Conservation (phyloP, 257 asterid species). For the Ocimum tenuiflorum region DNA sequence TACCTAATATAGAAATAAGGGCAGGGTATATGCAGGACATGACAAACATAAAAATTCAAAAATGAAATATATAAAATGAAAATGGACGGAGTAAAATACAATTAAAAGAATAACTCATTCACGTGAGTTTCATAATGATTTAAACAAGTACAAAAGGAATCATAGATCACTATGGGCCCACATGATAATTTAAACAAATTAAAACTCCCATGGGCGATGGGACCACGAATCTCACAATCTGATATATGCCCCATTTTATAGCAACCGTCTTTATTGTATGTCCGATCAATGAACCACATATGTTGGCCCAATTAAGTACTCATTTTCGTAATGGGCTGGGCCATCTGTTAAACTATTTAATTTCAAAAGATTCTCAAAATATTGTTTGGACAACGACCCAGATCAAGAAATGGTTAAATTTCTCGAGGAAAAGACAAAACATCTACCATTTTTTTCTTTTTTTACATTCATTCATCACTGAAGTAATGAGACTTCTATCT, state of each 20-base stretch:
- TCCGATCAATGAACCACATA: conserved; percentile 18
- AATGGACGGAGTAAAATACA: too few relatives aligned
- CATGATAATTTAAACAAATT: background rate
- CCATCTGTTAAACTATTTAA: background rate
- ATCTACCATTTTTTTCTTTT: too few relatives aligned
- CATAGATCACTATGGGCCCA: background rate
- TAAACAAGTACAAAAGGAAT: too few relatives aligned
- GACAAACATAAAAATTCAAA: too few relatives aligned
- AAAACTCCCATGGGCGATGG: background rate
- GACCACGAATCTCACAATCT: conserved; percentile 20
- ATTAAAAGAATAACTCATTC: too few relatives aligned
- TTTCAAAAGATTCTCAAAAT: background rate
- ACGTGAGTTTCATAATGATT: too few relatives aligned
- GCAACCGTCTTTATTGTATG: conserved; percentile 1
- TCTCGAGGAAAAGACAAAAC: background rate
- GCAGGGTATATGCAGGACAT: too few relatives aligned
- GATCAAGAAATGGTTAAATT: background rate
- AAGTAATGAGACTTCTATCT: background rate
- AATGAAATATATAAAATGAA: too few relatives aligned
- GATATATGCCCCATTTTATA: background rate
- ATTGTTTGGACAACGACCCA: background rate
- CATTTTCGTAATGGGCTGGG: background rate
- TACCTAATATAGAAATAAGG: too few relatives aligned
- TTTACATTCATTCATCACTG: background rate
- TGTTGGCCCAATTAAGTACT: conserved; percentile 5